Conservation (phyloP, 768 basidiomycete species). For the Lentinula edodes region DNA sequence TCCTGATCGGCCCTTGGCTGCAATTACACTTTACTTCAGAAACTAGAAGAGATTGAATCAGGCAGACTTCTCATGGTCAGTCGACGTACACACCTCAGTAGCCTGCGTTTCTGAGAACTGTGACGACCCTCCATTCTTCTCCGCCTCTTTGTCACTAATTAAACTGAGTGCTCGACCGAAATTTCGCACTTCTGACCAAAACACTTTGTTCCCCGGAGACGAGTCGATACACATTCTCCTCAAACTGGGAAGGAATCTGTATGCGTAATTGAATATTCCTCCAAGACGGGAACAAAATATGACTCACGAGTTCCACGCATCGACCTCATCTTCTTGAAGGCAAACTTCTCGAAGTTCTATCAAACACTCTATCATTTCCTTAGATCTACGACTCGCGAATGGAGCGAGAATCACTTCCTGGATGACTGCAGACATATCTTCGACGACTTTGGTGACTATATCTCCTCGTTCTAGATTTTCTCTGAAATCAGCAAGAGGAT, state of each 20-base stretch:
- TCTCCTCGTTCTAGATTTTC: conserved; percentile 68
- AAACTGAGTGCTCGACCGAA: conserved; percentile 37
- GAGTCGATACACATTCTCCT: conserved; percentile 46
- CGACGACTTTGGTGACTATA: conserved; percentile 79
- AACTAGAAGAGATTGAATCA: background rate
- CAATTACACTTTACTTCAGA: background rate
- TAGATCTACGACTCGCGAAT: conserved; percentile 61
- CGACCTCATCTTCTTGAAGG: conserved; percentile 76
- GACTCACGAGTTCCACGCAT: conserved; percentile 71
- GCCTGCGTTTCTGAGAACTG: conserved; percentile 49
- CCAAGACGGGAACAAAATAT: background rate
- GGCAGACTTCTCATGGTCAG: background rate
- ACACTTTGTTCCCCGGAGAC: conserved; percentile 55
- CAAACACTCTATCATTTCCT: conserved; percentile 75
- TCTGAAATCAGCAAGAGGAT: conserved; percentile 74
- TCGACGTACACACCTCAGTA: conserved; percentile 37
- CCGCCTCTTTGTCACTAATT: conserved; percentile 55
- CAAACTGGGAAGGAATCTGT: conserved; percentile 58
- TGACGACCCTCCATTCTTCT: conserved; percentile 51
- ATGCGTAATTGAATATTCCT: background rate
- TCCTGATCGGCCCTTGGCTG: too few species aligned
- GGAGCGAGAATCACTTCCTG: conserved; percentile 63
- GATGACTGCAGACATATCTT: conserved; percentile 70
- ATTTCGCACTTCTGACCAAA: conserved; percentile 56
- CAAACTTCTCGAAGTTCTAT: conserved; percentile 59